Percentiles rank a stretch among this genome's conserved stretches.
phyloP scores from a whole-genome alignment of 2,329 filamentous ascomycete genomes.

The Xylariaceae sp. region DNA sequence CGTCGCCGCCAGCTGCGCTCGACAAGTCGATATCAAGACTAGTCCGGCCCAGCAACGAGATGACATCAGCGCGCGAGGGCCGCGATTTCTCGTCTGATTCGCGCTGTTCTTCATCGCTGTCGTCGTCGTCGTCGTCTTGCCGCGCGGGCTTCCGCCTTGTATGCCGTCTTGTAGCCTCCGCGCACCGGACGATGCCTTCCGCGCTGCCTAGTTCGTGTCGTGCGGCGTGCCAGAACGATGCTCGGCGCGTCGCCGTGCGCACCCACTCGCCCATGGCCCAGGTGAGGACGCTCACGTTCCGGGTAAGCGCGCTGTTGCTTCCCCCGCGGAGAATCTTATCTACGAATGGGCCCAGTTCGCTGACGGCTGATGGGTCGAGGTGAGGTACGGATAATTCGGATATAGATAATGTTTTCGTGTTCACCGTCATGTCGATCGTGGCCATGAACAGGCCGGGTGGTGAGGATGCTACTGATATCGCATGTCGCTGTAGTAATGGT shows the following conservation, averaged over 20 bases:
- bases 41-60: constrained; percentile 52
- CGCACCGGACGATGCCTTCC: constrained; percentile 33
- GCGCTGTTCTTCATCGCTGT: neutral
- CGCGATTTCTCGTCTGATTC: constrained; percentile 16
- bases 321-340: constrained; percentile 38
- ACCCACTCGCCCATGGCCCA: constrained; percentile 70
- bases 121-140: constrained; percentile 16
- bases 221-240: constrained; percentile 58
- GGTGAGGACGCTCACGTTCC: constrained; percentile 56
- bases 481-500: constrained; percentile 50
- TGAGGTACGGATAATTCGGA: constrained; percentile 49
- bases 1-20: constrained; percentile 32
- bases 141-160: constrained; percentile 2
- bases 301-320: constrained; percentile 44
- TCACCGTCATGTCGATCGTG: constrained; percentile 54
- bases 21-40: constrained; percentile 44
- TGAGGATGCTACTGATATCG: constrained; percentile 48
- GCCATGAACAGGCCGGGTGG: constrained; percentile 55
- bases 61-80: constrained; percentile 43
- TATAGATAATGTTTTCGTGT: constrained; percentile 50
- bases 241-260: constrained; percentile 55
- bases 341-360: constrained; percentile 55
- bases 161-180: constrained; percentile 30
- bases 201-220: constrained; percentile 43
- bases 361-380: constrained; percentile 54